These are phyloP conservation scores for Coemansia sp. DNA, from an alignment of 192 early-diverging fungal species.

Conservation along the genomic window DNA sequence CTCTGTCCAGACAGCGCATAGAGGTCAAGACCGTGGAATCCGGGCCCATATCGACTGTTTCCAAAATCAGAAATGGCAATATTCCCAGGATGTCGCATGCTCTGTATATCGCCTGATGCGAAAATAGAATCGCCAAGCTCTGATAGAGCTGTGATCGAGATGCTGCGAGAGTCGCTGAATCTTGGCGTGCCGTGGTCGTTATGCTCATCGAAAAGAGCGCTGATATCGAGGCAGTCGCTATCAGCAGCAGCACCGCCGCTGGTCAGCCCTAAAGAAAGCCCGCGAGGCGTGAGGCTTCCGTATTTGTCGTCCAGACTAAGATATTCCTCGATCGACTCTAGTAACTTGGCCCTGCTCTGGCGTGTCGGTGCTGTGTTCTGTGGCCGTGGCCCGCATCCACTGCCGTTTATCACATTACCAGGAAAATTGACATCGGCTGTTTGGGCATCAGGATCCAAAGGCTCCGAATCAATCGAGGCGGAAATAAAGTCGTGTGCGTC, in stretches of 20 bases:
- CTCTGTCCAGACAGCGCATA: conserved; percentile 9
- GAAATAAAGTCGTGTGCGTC: not conserved
- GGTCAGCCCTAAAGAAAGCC: not conserved
- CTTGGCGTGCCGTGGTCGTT: not conserved
- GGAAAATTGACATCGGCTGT: not conserved
- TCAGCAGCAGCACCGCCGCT: not conserved
- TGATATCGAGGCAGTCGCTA: conserved; percentile 25
- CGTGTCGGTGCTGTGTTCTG: not conserved
- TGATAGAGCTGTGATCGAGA: conserved; percentile 18
- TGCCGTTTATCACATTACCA: not conserved
- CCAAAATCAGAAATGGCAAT: conserved; percentile 44
- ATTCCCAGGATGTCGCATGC: conserved; percentile 31
- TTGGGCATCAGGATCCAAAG: not conserved
- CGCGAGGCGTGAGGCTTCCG: not conserved
- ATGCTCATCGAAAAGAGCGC: conserved; percentile 33
- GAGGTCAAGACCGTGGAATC: conserved; percentile 2
- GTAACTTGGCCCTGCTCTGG: not conserved
- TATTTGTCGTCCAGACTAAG: conserved; percentile 11
- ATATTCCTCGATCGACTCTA: conserved; percentile 31
- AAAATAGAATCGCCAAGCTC: conserved; percentile 46
- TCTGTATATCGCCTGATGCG: conserved; percentile 33
- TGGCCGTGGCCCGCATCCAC: not conserved
- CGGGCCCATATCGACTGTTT: conserved; percentile 27
- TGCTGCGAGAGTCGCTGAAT: conserved; percentile 25
- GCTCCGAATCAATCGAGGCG: not conserved